Evolutionary conservation across 2,329 filamentous ascomycete species (phyloP), one percentile per base, ranked within the genome.

Genomic region (Triangularia setosa): DNA sequence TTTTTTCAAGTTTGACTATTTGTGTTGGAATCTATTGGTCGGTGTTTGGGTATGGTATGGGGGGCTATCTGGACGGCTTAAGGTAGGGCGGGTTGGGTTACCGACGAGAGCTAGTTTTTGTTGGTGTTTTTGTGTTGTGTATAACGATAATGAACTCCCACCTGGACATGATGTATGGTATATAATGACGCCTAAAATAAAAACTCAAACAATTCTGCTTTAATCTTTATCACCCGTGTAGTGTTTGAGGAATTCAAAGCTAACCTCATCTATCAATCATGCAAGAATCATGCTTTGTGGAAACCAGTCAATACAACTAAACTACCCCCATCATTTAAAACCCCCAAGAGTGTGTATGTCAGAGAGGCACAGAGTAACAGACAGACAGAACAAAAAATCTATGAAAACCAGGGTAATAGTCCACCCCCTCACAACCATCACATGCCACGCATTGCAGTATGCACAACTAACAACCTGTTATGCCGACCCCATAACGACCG

Each of bases 371-470:
- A 58, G 35, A 60, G 40, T 28, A 44, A 44, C 40, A 60, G 30
- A 60, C 21, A 48, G 35, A 59, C 30, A 59, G 30, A 52, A 28
- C 33, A 59, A 4, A 48, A 27, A 52, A 48, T 60, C 58, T 60
- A 60, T 60, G 58, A 60, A 60, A 25, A 25, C 25, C 40, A 53
- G 28, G 52, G 25, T 24, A 55, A 18, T 25, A 24, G 16, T 55
- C 25, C 25, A 14, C 24, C 24, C 25, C 25, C 48, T 27, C 11
- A 21, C 40, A 48, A 48, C n/a, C 40, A 40, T 40, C 40, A 21
- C 40, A 48, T 8, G n/a, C n/a, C 40, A 23, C 40, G n/a, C 40
- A 40, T 48, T 48, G 40, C 21, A 48, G 40, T 18, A 23, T n/a
- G 14, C n/a, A 48, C 18, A 48, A 48, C 2, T n/a, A 33, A 58